Evolutionary conservation across 2,329 filamentous ascomycete species (phyloP).

Genomic region (Botrytis medusae): DNA sequence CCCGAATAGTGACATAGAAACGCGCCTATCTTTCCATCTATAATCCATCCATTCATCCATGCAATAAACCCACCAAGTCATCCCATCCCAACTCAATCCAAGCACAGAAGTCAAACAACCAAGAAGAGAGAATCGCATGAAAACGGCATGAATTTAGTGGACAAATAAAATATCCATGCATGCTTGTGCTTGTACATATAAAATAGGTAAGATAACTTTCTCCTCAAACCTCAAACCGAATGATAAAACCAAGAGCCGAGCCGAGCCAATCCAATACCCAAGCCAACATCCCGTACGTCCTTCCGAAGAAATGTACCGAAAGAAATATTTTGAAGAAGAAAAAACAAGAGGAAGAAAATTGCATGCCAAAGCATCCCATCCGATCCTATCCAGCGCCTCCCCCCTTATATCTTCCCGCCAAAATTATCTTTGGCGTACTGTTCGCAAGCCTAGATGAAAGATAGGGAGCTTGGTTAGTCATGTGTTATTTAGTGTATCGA

Average conservation of each 20-base stretch:
- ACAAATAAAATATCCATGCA: neutral
- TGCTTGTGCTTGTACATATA: conserved; percentile 3
- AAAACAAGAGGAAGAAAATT: neutral
- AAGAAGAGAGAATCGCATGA: neutral
- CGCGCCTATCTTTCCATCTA: neutral
- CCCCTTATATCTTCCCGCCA: conserved; percentile 34
- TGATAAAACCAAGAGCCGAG: neutral
- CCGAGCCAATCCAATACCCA: neutral
- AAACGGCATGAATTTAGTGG: neutral
- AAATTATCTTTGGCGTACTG: conserved; percentile 98
- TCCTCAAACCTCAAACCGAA: neutral
- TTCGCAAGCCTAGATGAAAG: conserved; percentile 64
- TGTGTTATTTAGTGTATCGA: neutral
- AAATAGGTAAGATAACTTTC: neutral
- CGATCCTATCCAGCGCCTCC: neutral
- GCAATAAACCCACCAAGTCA: neutral
- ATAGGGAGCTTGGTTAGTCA: neutral
- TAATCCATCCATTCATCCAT: neutral
- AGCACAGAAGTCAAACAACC: too few relatives aligned
- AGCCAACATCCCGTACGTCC: neutral
- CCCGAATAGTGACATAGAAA: neutral
- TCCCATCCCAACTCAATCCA: neutral
- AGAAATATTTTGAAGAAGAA: neutral
- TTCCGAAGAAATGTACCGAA: neutral
- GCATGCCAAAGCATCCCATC: neutral